A percentile compares a stretch with the other conserved stretches of the same genome.
Conservation (phyloP, 768 basidiomycete genomes). For the Mycena galopus region DNA sequence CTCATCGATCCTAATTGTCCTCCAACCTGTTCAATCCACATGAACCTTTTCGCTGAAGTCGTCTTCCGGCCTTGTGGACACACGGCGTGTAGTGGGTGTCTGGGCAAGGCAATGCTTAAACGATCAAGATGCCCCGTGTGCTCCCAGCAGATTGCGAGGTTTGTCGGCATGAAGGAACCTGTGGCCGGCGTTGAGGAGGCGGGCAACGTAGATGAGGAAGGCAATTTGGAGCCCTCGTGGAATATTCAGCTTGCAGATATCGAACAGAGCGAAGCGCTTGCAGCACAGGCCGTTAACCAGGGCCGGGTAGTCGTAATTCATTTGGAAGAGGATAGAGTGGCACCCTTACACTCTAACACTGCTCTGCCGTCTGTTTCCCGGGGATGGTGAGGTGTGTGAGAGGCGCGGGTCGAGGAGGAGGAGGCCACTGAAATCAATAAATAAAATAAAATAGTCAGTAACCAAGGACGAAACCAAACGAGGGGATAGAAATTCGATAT, state of each 20-base stretch:
- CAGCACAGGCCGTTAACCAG: not conserved
- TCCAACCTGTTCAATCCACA: constrained; percentile 23
- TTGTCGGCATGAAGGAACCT: constrained; percentile 33
- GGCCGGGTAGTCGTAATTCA: constrained; percentile 2
- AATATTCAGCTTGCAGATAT: not conserved
- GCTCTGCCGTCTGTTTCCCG: no score
- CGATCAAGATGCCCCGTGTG: constrained; percentile 30
- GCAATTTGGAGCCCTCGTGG: not conserved
- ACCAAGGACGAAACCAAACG: no score
- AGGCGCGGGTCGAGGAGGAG: no score
- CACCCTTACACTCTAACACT: not conserved
- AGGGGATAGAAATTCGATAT: no score
- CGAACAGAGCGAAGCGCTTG: not conserved
- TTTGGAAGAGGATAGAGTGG: constrained; percentile 10
- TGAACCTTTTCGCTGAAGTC: not conserved
- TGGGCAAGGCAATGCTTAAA: constrained; percentile 25
- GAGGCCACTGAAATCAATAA: no score
- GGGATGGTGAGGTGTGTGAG: no score
- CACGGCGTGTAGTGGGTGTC: constrained; percentile 27
- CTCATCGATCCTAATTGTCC: constrained; percentile 33
- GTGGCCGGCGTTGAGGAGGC: not conserved
- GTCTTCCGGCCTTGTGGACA: constrained; percentile 37
- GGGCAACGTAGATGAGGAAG: not conserved
- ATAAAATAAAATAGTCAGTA: no score
- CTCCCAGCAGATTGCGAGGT: constrained; percentile 16